Percentiles rank a stretch among this genome's conserved stretches.
Conservation (phyloP, 2,329 filamentous ascomycete species). For the Clarireedia homoeocarpa region DNA sequence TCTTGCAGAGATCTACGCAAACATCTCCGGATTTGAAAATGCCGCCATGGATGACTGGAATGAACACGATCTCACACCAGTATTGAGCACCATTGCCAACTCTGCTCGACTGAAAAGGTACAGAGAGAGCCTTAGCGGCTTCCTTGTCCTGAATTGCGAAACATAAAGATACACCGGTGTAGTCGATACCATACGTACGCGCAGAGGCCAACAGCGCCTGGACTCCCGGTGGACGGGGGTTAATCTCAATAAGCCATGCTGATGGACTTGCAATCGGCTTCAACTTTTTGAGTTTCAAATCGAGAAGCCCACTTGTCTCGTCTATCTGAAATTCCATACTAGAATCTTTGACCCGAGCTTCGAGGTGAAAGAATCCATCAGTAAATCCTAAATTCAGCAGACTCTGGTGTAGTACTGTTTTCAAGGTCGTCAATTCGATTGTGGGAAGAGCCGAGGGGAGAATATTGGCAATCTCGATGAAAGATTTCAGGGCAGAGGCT, state of each 20-base stretch:
- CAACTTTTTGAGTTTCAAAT: too few species aligned
- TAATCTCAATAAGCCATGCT: too few species aligned
- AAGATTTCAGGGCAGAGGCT: background rate
- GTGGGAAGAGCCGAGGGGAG: conserved; percentile 21
- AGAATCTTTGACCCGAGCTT: conserved; percentile 25
- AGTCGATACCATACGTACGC: too few species aligned
- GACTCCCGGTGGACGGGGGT: too few species aligned
- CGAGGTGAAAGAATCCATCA: conserved; percentile 25
- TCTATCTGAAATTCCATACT: conserved; percentile 13
- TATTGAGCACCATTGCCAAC: background rate
- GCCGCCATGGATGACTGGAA: background rate
- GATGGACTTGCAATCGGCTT: too few species aligned
- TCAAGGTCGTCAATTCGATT: conserved; percentile 16
- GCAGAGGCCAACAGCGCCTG: too few species aligned
- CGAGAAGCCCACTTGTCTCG: too few species aligned
- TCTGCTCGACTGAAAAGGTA: too few species aligned
- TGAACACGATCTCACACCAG: background rate
- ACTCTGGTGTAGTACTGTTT: conserved; percentile 14
- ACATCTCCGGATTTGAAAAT: background rate
- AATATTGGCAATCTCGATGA: conserved; percentile 16
- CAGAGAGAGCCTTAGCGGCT: too few species aligned
- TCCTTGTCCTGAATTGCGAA: too few species aligned
- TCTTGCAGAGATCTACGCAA: background rate
- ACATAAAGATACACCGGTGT: too few species aligned
- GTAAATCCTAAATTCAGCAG: conserved; percentile 22